Base-by-base conservation (phyloP, 2,329 filamentous ascomycete species). In the Epichloe aotearoae region DNA sequence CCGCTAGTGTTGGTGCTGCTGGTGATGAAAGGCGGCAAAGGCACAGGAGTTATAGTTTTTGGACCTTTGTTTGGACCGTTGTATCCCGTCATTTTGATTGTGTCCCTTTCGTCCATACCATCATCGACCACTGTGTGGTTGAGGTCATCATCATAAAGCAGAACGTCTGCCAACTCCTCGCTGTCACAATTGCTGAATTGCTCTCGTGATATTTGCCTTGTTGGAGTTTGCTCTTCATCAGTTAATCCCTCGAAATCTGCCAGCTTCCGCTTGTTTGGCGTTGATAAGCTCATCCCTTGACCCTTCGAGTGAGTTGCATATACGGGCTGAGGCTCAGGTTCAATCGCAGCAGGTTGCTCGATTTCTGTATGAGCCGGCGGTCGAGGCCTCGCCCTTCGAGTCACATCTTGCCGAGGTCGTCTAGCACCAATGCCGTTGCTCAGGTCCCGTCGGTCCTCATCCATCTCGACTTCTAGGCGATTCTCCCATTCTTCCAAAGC, bases 401-500 rank as follows among this genome's bases (percentile, higher is more conserved):
- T 36, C 8, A 50, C 47, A 23, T 52, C 51, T 17, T 43, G 59
- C 52, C 43, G 59, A 12, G 4, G 5, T 14, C 30, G 38, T 17
- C n/a, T n/a, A 14, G n/a, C 59, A 15, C 64, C 60, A 34, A 60
- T 49, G 20, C 57, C 60, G 36, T 61, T 49, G 23, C 57, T 61
- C 19, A 60, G 51, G 20, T 59, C 58, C 8, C 56, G 53, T 33
- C 66, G 64, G 39, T 71, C 66, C 44, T 66, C 59, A n/a, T 74
- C 71, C 19, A 69, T 61, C 51, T 70, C 65, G 20, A 72, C 64
- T 47, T 70, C 69, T 14, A 68, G 63, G 2, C 66, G 60, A 49
- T 69, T 73, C 54, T 82, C 79, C 67, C 73, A 84, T 0, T 78
- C 69, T 59, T 84, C 80, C 3, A 81, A 57, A 10, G 69, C 70